Evolutionary conservation across 176 grass and related monocot species (phyloP), one percentile per base, ranked within the genome.

Genomic region (Cenchrus americanus): DNA sequence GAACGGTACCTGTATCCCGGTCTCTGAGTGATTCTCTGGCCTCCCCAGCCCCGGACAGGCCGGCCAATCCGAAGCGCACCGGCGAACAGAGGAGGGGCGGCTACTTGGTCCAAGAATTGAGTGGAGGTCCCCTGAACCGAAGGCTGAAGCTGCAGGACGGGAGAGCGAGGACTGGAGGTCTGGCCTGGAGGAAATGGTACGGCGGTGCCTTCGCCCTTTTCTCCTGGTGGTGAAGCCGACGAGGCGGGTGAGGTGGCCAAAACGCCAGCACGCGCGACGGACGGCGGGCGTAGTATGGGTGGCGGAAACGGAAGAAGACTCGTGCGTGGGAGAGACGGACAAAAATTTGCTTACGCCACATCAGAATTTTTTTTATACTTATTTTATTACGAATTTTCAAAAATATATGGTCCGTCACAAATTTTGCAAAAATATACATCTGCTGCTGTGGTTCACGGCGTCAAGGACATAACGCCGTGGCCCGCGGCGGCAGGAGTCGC

Each of bases 241-340:
- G 54, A 55, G 61, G 34, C 60, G 47, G 61, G 66, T 84, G 82
- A 66, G 32, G 71, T 83, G 81, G 81, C 26, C 81, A 49, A 62
- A 18, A 42, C 41, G 41, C 41, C 41, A 4, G 27, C 27, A 30
- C 44, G 43, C 24, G 80, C 68, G 68, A 62, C 54, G 80, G 80
- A 30, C 27, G 27, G 27, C 27, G 27, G 27, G 27, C 27, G 27
- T 30, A 30, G 27, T 30, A 51, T 37, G 63, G 13, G 14, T 21
- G 63, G 17, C 47, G 22, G 51, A 27, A 67, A 21, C 37, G 10
- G 27, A 43, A 18, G 49, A 69, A 18, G 49, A 69, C 50, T 15
- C 50, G 50, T 52, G 27, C 27, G 27, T 30, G 27, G 27, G 27
- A 30, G 27, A 30, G 27, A 30, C 27, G 27, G 27, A 30, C 27